Base-by-base conservation (phyloP, 805 yeast genomes). In the Candida golubevii region DNA sequence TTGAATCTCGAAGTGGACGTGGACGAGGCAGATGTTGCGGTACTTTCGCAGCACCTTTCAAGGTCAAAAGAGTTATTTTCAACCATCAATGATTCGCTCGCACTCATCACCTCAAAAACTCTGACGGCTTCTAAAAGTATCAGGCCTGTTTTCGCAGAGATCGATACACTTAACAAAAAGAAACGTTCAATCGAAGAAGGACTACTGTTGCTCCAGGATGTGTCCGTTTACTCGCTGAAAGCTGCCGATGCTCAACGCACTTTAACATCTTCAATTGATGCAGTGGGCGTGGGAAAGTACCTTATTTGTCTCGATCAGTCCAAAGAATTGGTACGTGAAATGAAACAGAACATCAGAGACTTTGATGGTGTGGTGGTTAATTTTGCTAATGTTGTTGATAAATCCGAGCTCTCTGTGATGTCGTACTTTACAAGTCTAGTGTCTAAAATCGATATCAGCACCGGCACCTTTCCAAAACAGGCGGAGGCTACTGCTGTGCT, bases 21-120 rank as follows among this genome's bases (percentile, higher is more conserved):
- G 2, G 90, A 85, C 56, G 91, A 84, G 59, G 89, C 90, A 2
- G 96, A 88, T 54, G 82, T 88, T 30, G 82, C 88, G 2, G 89
- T 89, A 5, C 73, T 89, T 29, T 85, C 87, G 41, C 93, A 85
- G 56, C 82, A 85, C 42, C 70, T 90, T 30, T 63, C 72, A 39
- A 75, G 79, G 42, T 78, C 88, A 3, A 75, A 77, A 33, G 71
- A 69, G 14, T 63, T 88, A 34, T 77, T 88, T 8, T 57, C 62
- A 1, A 64, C 75, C 36, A 81, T 89, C 44, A 69, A 78, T 9
- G 63, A 65, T 26, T 80, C 88, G 2, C 68, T 88, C 35, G 68
- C 62, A 28, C 69, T 67, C 39, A 75, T 89, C 42, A 71, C 82
- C 7, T 61, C 61, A 28, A 75, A 74, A 41, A 74, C 89, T 7